Evolutionary conservation across 495 filamentous ascomycete species (phyloP).

Genomic region (Pyronema domesticum): DNA sequence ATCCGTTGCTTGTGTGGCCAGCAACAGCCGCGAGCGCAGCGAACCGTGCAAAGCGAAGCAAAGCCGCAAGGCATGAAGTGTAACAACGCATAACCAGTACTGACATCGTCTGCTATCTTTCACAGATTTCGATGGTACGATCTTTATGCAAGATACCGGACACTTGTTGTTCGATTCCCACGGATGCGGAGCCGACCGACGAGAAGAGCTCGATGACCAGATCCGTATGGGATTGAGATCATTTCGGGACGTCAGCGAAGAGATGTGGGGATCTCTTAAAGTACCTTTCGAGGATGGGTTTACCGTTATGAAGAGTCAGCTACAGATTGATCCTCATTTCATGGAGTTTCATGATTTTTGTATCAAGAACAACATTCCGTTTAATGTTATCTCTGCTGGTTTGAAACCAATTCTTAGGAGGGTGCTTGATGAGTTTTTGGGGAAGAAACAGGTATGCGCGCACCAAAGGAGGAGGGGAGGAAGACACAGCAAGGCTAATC

Average conservation of each 20-base stretch:
- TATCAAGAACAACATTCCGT: conserved; percentile 44
- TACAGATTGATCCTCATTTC: conserved; percentile 52
- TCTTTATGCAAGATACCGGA: conserved; percentile 64
- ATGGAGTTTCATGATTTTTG: conserved; percentile 50
- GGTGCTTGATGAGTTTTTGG: conserved; percentile 47
- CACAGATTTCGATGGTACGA: conserved; percentile 58
- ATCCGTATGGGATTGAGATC: conserved; percentile 50
- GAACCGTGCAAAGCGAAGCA: background rate
- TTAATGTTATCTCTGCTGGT: conserved; percentile 57
- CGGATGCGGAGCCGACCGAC: conserved; percentile 42
- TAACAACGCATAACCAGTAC: background rate
- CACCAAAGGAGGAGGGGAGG: background rate
- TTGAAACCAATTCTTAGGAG: conserved; percentile 46
- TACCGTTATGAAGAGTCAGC: conserved; percentile 43
- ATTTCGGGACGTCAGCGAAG: conserved; percentile 57
- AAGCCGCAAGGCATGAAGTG: background rate
- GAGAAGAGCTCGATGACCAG: conserved; percentile 44
- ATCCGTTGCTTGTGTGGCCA: background rate
- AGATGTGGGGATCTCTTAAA: conserved; percentile 56
- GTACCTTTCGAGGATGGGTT: conserved; percentile 61
- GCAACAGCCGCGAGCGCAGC: background rate
- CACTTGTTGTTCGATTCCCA: conserved; percentile 54
- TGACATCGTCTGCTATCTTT: background rate
- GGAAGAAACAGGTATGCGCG: conserved; percentile 34
- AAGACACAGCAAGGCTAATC: background rate